These are phyloP conservation scores for Trichoderma sp. DNA, from an alignment of 2,329 filamentous ascomycete genomes.

Conservation along the genomic window DNA sequence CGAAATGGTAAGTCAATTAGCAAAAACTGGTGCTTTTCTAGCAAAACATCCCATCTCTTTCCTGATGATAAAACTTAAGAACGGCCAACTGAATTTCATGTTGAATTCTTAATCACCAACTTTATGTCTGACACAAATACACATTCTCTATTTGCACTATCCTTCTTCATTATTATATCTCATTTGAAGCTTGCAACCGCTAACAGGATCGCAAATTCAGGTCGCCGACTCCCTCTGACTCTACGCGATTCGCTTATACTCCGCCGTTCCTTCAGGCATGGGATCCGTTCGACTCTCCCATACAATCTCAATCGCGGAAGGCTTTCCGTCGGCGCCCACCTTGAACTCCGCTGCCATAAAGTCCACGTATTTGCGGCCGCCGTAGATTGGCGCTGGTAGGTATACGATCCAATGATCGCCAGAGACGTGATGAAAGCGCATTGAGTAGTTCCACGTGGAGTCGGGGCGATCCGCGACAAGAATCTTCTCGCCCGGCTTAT, in stretches of 20 bases:
- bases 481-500: slow-evolving; percentile 20
- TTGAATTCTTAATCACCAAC: slow-evolving; percentile 58
- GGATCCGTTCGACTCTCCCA: slow-evolving; percentile 1
- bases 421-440: slow-evolving; percentile 29
- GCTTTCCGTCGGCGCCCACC: slow-evolving; percentile 9
- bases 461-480: slow-evolving; percentile 28
- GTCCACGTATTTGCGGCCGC: not conserved
- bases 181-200: slow-evolving; percentile 14
- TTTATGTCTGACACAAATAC: slow-evolving; percentile 56
- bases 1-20: slow-evolving; percentile 10
- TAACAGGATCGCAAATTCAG: slow-evolving; percentile 26
- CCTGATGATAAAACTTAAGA: slow-evolving; percentile 62
- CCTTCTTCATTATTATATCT: not conserved
- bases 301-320: slow-evolving; percentile 11
- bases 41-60: slow-evolving; percentile 16
- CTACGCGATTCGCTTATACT: slow-evolving; percentile 20
- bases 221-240: not conserved
- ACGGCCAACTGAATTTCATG: slow-evolving; percentile 64
- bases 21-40: slow-evolving; percentile 11
- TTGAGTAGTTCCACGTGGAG: slow-evolving; percentile 25
- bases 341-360: slow-evolving; percentile 23
- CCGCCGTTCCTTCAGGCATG: slow-evolving; percentile 20
- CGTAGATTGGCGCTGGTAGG: not conserved
- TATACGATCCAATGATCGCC: slow-evolving; percentile 30
- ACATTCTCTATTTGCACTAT: not conserved